These are phyloP conservation scores for Lachancea fermentati DNA, from an alignment of 805 yeast genomes.

Conservation along the genomic window DNA sequence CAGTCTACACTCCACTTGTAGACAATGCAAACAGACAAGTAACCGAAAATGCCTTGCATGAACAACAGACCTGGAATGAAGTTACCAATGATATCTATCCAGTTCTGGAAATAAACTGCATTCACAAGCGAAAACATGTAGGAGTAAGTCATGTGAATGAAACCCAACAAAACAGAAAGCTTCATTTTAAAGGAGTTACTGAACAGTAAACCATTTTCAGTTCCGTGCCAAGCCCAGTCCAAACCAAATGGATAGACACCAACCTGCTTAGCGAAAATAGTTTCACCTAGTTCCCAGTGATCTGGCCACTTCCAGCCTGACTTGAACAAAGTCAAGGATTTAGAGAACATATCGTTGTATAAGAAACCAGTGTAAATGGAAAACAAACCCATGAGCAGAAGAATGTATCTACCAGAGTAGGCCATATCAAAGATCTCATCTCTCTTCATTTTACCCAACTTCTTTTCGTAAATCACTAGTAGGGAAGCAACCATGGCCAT, in stretches of 20 bases:
- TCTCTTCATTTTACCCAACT: slow-evolving; percentile 49
- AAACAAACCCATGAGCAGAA: slow-evolving; percentile 63
- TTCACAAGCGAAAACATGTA: slow-evolving; percentile 63
- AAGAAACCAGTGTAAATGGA: slow-evolving; percentile 71
- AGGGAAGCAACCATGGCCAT: slow-evolving; percentile 49
- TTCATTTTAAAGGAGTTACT: slow-evolving; percentile 76
- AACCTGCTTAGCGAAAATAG: slow-evolving; percentile 41
- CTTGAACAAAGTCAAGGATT: slow-evolving; percentile 58
- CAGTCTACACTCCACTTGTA: slow-evolving; percentile 75
- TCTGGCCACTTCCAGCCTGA: slow-evolving; percentile 69
- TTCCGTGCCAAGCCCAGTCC: slow-evolving; percentile 77
- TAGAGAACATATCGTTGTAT: slow-evolving; percentile 68
- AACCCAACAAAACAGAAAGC: slow-evolving; percentile 69
- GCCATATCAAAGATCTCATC: slow-evolving; percentile 80
- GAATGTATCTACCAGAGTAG: slow-evolving; percentile 61
- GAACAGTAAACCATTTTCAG: slow-evolving; percentile 64
- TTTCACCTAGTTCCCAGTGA: slow-evolving; percentile 44
- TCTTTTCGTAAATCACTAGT: slow-evolving; percentile 50
- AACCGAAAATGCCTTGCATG: slow-evolving; percentile 75
- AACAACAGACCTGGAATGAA: slow-evolving; percentile 68
- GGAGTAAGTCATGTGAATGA: slow-evolving; percentile 68
- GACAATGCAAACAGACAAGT: slow-evolving; percentile 56
- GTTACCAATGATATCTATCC: slow-evolving; percentile 64
- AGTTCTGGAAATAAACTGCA: slow-evolving; percentile 49
- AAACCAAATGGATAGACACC: slow-evolving; percentile 59